These are phyloP conservation scores for Handroanthus guayacan DNA, from an alignment of 257 asterid species.

Conservation along the genomic window DNA sequence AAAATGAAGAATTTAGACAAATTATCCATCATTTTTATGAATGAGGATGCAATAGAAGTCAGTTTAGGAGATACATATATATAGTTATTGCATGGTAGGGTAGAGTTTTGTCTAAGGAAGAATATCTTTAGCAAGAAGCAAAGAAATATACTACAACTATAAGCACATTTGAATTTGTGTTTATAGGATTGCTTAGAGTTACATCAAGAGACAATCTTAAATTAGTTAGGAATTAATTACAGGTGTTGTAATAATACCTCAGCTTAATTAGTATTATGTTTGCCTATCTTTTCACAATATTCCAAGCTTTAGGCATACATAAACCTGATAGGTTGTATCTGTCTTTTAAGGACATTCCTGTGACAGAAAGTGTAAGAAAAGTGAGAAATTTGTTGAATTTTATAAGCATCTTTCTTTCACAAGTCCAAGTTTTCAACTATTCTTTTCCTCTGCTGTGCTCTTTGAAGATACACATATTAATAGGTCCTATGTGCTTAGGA, in stretches of 20 bases:
- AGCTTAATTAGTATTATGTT: not conserved
- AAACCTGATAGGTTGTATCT: conserved; percentile 16
- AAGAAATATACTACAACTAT: conserved; percentile 42
- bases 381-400: conserved; percentile 25
- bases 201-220: conserved; percentile 33
- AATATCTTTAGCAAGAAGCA: conserved; percentile 77
- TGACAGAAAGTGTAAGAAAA: conserved; percentile 43
- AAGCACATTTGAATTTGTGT: conserved; percentile 20
- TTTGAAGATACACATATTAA: conserved; percentile 6
- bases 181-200: conserved; percentile 47
- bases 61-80: conserved; percentile 12
- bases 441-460: conserved; percentile 38
- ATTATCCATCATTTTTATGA: conserved; percentile 36
- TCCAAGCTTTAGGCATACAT: conserved; percentile 48
- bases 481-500: not conserved
- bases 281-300: conserved; percentile 35
- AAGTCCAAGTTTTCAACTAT: conserved; percentile 42
- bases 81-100: conserved; percentile 47
- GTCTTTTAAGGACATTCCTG: conserved; percentile 35
- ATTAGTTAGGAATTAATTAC: conserved; percentile 34
- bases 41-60: not conserved
- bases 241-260: conserved; percentile 33
- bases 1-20: conserved; percentile 33
- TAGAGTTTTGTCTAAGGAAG: conserved; percentile 68
- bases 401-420: conserved; percentile 30